Conservation (phyloP, 441 rosid genomes). For the Adansonia grandidieri region DNA sequence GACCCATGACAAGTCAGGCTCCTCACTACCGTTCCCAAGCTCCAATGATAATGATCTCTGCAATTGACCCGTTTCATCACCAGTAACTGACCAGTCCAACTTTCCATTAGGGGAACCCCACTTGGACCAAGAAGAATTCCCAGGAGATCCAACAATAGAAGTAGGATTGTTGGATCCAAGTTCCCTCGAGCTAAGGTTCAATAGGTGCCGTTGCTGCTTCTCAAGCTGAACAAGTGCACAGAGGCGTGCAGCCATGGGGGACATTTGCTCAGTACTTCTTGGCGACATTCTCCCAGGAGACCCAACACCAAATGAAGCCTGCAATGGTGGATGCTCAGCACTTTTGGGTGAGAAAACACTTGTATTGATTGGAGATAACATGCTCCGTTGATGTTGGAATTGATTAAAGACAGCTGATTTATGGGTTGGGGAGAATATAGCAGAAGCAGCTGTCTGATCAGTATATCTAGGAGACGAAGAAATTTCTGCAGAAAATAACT, state of each 20-base stretch:
- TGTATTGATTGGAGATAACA: conserved; percentile 57
- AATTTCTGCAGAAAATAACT: conserved; percentile 54
- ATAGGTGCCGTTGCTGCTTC: conserved; percentile 50
- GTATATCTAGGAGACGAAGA: conserved; percentile 50
- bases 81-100: conserved; percentile 52
- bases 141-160: conserved; percentile 42
- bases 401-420: conserved; percentile 52
- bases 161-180: background rate
- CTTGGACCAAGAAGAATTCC: conserved; percentile 46
- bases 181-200: conserved; percentile 43
- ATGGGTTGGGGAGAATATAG: conserved; percentile 57
- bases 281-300: conserved; percentile 73
- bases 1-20: conserved; percentile 63
- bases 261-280: conserved; percentile 50
- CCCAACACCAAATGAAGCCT: conserved; percentile 45
- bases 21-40: conserved; percentile 39
- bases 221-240: conserved; percentile 50
- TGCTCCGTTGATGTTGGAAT: conserved; percentile 49
- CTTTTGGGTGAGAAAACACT: conserved; percentile 50
- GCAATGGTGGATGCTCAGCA: conserved; percentile 49
- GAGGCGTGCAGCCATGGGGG: conserved; percentile 51
- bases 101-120: conserved; percentile 58
- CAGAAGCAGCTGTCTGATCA: conserved; percentile 43
- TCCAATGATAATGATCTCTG: conserved; percentile 45
- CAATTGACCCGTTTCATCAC: conserved; percentile 38